Percentiles rank a stretch among this genome's conserved stretches.
Evolutionary conservation across 352 stramenopile species (phyloP).

Genomic region (Pythium pyrilobum): DNA sequence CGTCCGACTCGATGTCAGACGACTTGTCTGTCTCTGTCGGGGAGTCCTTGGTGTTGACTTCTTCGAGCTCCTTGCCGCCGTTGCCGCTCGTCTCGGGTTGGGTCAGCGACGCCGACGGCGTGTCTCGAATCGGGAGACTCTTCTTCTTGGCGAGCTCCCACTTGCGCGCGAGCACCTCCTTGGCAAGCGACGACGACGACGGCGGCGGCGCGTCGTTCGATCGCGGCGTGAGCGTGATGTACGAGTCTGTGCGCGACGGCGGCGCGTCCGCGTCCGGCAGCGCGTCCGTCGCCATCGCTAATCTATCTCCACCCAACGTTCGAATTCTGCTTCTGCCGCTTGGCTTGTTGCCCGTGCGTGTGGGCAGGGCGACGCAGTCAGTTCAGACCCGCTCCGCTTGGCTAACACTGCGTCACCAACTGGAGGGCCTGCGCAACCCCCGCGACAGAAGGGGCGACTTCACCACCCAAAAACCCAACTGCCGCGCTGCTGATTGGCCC

Average conservation of each 20-base stretch:
- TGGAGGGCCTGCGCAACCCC: too few species aligned
- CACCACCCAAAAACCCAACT: constrained; percentile 17
- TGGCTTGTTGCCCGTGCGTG: background rate
- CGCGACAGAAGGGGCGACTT: constrained; percentile 1
- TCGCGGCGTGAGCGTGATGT: constrained; percentile 26
- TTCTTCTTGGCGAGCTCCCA: constrained; percentile 22
- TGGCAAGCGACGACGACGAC: constrained; percentile 19
- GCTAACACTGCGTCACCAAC: too few species aligned
- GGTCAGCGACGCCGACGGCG: background rate
- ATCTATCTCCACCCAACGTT: background rate
- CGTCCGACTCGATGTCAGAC: constrained; percentile 26
- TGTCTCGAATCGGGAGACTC: background rate
- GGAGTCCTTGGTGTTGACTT: constrained; percentile 16
- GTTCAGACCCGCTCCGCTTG: background rate
- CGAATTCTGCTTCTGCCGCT: background rate
- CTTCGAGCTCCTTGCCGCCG: background rate
- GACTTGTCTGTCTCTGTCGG: constrained; percentile 22
- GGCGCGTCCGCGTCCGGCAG: background rate
- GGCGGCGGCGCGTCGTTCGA: constrained; percentile 11
- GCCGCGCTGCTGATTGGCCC: background rate
- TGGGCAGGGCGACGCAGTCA: background rate
- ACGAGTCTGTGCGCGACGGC: constrained; percentile 12
- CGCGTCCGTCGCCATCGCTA: background rate
- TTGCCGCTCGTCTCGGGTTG: background rate
- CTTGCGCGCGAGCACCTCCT: constrained; percentile 20